A percentile compares a stretch with the other conserved stretches of the same genome.
Evolutionary conservation across 1,284 basidiomycete genomes (phyloP).

Genomic region (Rhodotorula mucilaginosa): DNA sequence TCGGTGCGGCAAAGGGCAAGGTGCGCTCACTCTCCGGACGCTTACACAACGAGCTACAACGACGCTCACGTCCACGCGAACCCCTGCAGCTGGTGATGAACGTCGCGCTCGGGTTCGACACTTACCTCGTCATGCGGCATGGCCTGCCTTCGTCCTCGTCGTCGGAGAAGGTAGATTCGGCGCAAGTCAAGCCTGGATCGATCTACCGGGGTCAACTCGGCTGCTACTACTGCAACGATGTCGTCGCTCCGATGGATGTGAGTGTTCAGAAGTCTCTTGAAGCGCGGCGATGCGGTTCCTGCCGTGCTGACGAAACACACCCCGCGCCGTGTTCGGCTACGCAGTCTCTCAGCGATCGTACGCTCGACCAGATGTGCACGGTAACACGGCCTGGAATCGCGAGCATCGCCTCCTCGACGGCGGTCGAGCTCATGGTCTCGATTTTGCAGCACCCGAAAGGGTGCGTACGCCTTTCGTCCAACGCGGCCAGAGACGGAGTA

Average conservation of each 20-base stretch:
- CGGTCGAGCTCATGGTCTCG: conserved; percentile 87
- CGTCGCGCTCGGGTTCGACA: conserved; percentile 93
- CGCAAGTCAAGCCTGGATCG: background rate
- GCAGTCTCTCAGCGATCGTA: conserved; percentile 87
- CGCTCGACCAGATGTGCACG: conserved; percentile 98
- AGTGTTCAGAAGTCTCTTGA: conserved; percentile 15
- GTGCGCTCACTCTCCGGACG: conserved; percentile 48
- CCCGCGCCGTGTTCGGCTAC: background rate
- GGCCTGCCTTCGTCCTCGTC: conserved; percentile 56
- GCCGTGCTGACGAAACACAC: background rate
- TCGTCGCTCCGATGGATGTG: conserved; percentile 92
- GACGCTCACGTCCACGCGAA: background rate
- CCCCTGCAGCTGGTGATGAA: conserved; percentile 76
- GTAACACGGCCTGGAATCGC: conserved; percentile 96
- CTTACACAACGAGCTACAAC: background rate
- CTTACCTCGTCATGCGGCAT: conserved; percentile 95
- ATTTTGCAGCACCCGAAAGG: conserved; percentile 84
- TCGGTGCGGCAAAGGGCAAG: conserved; percentile 80
- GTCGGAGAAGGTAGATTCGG: conserved; percentile 33
- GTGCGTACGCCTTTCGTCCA: conserved; percentile 53
- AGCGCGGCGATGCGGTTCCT: background rate
- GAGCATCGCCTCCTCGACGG: conserved; percentile 82
- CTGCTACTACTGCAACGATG: conserved; percentile 98
- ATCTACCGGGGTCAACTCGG: conserved; percentile 57
- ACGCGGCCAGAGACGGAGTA: too few relatives aligned